Conservation (phyloP, 306 rosid species). For the Cucurbita maxima region DNA sequence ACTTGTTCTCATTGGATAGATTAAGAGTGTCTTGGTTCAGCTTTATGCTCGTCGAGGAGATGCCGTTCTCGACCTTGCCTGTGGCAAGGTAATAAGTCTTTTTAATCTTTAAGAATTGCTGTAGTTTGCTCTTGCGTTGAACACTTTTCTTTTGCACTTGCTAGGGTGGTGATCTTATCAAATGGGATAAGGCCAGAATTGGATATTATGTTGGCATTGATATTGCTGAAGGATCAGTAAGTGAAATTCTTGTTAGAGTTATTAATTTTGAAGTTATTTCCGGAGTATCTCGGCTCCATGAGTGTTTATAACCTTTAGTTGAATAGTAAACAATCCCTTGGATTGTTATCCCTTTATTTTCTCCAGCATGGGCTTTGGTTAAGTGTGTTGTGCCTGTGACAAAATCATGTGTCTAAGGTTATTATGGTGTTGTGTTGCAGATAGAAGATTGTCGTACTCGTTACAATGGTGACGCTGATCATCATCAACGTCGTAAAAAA, state of each 20-base stretch:
- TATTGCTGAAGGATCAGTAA: slow-evolving; percentile 91
- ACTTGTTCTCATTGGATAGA: slow-evolving; percentile 30
- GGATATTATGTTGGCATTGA: slow-evolving; percentile 96
- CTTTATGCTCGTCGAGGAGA: slow-evolving; percentile 75
- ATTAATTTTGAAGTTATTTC: slow-evolving; percentile 3
- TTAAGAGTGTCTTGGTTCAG: slow-evolving; percentile 94
- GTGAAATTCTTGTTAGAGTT: slow-evolving; percentile 11
- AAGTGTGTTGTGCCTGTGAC: background rate
- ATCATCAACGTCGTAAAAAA: slow-evolving; percentile 85
- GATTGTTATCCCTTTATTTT: background rate
- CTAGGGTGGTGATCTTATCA: slow-evolving; percentile 98
- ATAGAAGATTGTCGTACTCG: slow-evolving; percentile 95
- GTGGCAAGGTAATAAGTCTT: slow-evolving; percentile 69
- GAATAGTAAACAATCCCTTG: background rate
- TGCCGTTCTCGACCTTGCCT: slow-evolving; percentile 90
- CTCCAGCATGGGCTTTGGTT: background rate
- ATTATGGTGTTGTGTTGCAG: slow-evolving; percentile 24
- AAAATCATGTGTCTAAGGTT: background rate
- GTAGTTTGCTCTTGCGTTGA: background rate
- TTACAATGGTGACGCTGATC: slow-evolving; percentile 91
- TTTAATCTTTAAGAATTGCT: background rate
- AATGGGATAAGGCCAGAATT: slow-evolving; percentile 96
- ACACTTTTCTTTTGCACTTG: slow-evolving; percentile 1
- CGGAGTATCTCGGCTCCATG: background rate
- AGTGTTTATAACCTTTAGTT: background rate